phyloP scores from a whole-genome alignment of 1,284 basidiomycete species.

The Puccinia brachypodii region DNA sequence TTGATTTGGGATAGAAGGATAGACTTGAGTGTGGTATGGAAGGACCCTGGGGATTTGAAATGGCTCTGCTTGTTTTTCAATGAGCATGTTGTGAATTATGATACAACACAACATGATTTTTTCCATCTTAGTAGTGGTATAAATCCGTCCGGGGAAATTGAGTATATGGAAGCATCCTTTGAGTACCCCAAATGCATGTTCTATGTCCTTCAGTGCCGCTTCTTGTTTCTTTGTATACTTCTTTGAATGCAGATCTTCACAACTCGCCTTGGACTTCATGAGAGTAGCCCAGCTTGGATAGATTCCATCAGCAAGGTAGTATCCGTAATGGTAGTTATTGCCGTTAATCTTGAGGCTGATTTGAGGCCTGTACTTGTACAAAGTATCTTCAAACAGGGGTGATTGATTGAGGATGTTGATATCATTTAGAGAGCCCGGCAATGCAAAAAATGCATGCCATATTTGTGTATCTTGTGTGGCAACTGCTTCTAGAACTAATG shows the following conservation, averaged over 20 bases:
- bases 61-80: neutral
- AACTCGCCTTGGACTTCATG: neutral
- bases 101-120: neutral
- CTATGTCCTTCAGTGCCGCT: neutral
- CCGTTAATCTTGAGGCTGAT: neutral
- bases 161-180: neutral
- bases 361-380: neutral
- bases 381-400: no score
- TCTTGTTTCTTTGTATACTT: neutral
- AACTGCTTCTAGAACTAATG: conserved; percentile 1
- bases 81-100: neutral
- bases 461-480: neutral
- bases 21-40: neutral
- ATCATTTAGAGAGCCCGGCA: conserved; percentile 10
- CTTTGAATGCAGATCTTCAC: neutral
- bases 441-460: conserved; percentile 11
- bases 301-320: no score
- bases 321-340: neutral
- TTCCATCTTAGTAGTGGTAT: neutral
- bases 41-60: neutral
- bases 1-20: neutral
- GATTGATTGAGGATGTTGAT: neutral
- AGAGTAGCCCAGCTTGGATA: neutral
- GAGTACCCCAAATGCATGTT: neutral
- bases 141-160: neutral